Conservation (phyloP, 2,329 filamentous ascomycete species). For the Trichoderma gracile region DNA sequence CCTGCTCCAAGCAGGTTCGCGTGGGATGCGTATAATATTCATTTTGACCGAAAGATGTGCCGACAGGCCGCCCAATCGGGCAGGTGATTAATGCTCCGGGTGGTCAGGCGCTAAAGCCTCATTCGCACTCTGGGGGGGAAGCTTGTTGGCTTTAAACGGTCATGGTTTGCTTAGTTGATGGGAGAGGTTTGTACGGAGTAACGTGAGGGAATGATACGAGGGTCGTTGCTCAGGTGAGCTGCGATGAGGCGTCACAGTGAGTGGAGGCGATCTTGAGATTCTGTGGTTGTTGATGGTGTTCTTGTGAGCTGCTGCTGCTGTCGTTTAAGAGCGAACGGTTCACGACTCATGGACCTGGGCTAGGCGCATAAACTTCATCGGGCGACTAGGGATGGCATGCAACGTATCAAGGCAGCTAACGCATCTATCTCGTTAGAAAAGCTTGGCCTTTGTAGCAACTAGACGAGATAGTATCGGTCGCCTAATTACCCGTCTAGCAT, state of each 20-base stretch:
- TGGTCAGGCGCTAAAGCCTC: slow-evolving; percentile 19
- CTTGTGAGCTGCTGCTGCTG: not conserved
- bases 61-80: slow-evolving; percentile 19
- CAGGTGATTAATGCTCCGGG: slow-evolving; percentile 12
- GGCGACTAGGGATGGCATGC: not conserved
- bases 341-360: slow-evolving; percentile 2
- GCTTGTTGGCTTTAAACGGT: not conserved
- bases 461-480: not conserved
- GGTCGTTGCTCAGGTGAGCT: slow-evolving; percentile 5
- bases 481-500: not conserved
- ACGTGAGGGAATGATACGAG: not conserved
- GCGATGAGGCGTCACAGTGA: not conserved
- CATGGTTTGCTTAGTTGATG: not conserved
- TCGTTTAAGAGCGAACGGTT: not conserved
- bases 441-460: no score
- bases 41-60: slow-evolving; percentile 26
- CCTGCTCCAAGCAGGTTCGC: slow-evolving; percentile 25
- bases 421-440: no score
- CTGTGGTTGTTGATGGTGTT: not conserved
- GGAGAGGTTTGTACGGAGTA: not conserved
- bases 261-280: not conserved
- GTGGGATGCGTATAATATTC: slow-evolving; percentile 23
- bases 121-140: slow-evolving; percentile 3
- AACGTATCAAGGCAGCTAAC: slow-evolving; percentile 5
- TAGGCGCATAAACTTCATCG: not conserved